Evolutionary conservation across 495 filamentous ascomycete species (phyloP), one percentile per base, ranked within the genome.

Genomic region (Immersiella caudata): DNA sequence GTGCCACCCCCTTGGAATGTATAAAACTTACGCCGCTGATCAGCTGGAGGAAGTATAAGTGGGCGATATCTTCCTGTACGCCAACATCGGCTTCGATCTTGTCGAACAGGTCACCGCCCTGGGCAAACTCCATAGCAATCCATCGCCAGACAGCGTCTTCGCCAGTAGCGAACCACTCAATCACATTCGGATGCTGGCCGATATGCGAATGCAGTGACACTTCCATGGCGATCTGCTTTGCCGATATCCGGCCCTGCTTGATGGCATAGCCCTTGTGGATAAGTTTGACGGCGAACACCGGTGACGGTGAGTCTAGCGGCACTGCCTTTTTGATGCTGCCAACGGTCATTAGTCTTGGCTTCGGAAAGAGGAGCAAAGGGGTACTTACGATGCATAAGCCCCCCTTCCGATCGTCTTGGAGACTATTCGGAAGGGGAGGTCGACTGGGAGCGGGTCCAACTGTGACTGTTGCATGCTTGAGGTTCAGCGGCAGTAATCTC

Each of bases 61-160:
- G 95, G 33, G 94, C 94, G 71, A 99, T 90, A 78, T 97, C 92
- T 77, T 97, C 91, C 11, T 87, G 85, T 12, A 97, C 91, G 63
- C 96, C 95, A 29, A 93, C 91, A 77, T 99, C 95, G 3, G 95
- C 93, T 77, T 99, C 95, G 74, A 99, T 97, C 81, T 99, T 99
- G 85, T 99, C 95, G 80, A 99, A 99, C 14, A 99, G 86, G 76
- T 99, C 95, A 16, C 95, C 95, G 51, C 95, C 95, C 68, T 94
- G 92, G 52, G 95, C 95, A 71, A 92, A 88, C 76, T 99, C 95
- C 93, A 99, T 97, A 16, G 93, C 93, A 73, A 99, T 96, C 94
- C 94, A 99, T 71, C 88, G 85, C 96, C 96, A 99, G n/a, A 89
- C 79, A 2, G 82, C 75, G 74, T 99, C 94, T 76, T 97, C 93